Percentiles rank a stretch among this genome's conserved stretches.
Evolutionary conservation across 257 asterid species (phyloP).

Genomic region (Nicotiana otophora): DNA sequence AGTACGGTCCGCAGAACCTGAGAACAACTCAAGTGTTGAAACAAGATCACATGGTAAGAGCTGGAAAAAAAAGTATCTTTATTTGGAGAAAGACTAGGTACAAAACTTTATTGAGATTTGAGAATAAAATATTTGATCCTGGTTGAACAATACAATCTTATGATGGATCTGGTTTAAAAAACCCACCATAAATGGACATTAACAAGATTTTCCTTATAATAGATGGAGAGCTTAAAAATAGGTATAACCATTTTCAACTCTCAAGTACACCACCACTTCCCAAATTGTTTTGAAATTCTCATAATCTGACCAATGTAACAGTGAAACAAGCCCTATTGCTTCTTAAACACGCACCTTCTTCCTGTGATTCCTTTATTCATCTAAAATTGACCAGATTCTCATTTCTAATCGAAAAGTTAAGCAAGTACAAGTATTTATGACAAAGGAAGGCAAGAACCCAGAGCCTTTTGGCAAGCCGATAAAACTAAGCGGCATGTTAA

Average conservation of each 20-base stretch:
- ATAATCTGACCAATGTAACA: background rate
- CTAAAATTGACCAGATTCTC: background rate
- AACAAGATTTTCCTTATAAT: background rate
- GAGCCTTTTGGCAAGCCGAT: background rate
- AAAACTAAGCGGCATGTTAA: background rate
- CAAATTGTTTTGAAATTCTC: background rate
- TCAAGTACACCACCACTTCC: background rate
- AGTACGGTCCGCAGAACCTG: constrained; percentile 98
- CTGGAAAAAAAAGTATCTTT: background rate
- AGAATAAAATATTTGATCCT: background rate
- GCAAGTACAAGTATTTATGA: background rate
- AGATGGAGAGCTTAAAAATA: background rate
- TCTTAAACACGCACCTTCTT: background rate
- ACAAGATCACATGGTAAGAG: background rate
- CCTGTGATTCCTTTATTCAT: background rate
- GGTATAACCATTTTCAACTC: background rate
- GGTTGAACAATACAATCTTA: background rate
- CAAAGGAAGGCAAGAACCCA: background rate
- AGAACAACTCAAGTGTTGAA: constrained; percentile 13
- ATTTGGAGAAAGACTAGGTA: background rate
- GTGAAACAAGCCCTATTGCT: background rate
- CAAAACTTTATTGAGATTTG: background rate
- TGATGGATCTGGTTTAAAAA: background rate
- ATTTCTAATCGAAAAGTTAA: background rate
- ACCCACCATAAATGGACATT: background rate